Conservation (phyloP, 2,329 filamentous ascomycete species). For the Pseudonectria buxi region DNA sequence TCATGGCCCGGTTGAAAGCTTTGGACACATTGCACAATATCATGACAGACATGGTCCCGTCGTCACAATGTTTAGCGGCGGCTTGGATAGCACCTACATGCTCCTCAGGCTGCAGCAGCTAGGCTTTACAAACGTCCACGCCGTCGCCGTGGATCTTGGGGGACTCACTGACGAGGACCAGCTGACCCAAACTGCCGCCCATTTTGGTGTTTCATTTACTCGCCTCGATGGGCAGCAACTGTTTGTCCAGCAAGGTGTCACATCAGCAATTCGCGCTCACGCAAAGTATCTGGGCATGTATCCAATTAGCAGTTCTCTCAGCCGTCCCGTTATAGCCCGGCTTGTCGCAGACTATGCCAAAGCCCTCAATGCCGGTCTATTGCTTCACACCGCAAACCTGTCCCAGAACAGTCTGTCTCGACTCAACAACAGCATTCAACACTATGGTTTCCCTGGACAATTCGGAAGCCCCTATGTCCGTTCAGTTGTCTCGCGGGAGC, state of each 20-base stretch:
- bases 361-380: conserved; percentile 1
- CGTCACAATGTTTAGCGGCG: conserved; percentile 4
- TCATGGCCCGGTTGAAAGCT: conserved; percentile 2
- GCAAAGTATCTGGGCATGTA: conserved; percentile 3
- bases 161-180: conserved; percentile 1
- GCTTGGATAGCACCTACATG: conserved; percentile 4
- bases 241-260: conserved; percentile 2
- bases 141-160: conserved; percentile 2
- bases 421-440: conserved; percentile 5
- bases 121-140: conserved; percentile 5
- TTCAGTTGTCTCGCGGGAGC: conserved; percentile 3
- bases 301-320: conserved; percentile 3
- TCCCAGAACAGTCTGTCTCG: conserved; percentile 5
- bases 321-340: conserved; percentile 2
- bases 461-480: conserved; percentile 3
- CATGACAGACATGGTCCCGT: conserved; percentile 1
- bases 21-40: conserved; percentile 2
- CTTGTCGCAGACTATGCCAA: conserved; percentile 2
- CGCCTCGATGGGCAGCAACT: conserved; percentile 1
- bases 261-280: conserved; percentile 2
- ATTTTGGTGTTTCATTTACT: conserved; percentile 2
- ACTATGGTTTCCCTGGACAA: conserved; percentile 3
- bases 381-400: conserved; percentile 5
- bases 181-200: conserved; percentile 1
- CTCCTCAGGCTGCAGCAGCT: conserved; percentile 5